These are phyloP conservation scores for Oryza rufipogon DNA, from an alignment of 176 grass and related monocot genomes.

Conservation along the genomic window DNA sequence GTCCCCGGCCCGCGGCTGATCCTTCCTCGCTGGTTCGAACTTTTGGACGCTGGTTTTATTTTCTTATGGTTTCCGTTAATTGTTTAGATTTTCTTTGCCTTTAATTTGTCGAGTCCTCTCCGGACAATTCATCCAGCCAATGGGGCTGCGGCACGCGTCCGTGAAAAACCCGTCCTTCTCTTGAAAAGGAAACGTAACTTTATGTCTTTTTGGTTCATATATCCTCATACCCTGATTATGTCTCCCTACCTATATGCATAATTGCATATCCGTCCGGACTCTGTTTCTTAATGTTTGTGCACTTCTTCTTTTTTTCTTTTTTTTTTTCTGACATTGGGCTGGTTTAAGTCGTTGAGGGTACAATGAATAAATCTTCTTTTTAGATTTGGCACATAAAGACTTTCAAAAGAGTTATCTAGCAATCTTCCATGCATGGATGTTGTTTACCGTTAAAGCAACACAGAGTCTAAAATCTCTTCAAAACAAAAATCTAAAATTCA, in stretches of 20 bases:
- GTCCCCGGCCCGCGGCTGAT: not conserved
- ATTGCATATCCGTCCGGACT: not conserved
- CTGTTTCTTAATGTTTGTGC: not conserved
- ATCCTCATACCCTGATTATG: not conserved
- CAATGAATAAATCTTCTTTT: not conserved
- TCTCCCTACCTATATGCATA: not conserved
- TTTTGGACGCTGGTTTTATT: not conserved
- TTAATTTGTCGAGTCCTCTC: not conserved
- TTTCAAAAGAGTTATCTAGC: too few relatives aligned
- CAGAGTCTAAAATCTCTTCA: too few relatives aligned
- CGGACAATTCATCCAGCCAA: not conserved
- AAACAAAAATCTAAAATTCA: too few relatives aligned
- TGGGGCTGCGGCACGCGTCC: not conserved
- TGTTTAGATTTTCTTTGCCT: conserved; percentile 6
- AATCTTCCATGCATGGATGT: too few relatives aligned
- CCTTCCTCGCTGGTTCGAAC: not conserved
- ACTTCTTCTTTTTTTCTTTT: not conserved
- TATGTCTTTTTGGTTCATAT: not conserved
- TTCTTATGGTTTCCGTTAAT: not conserved
- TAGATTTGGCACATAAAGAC: not conserved
- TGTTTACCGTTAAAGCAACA: too few relatives aligned
- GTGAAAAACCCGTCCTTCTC: not conserved
- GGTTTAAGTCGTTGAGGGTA: not conserved
- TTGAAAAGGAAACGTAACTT: not conserved
- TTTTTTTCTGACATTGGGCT: not conserved